phyloP scores from a whole-genome alignment of 2,329 filamentous ascomycete species.

The Didymella sp. region DNA sequence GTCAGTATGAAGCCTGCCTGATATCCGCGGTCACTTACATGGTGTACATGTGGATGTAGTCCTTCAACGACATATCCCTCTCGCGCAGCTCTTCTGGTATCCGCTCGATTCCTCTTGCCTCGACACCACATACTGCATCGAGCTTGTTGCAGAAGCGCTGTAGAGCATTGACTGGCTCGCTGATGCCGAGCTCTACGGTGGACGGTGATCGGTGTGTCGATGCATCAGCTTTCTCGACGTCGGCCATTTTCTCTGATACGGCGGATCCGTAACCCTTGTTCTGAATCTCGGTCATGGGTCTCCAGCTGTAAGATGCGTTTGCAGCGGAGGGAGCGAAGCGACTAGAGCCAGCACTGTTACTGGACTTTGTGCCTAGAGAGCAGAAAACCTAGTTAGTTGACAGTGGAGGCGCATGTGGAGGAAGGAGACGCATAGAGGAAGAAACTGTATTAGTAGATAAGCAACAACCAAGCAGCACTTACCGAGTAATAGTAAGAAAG shows the following conservation, averaged over 20 bases:
- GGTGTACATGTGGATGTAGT: slow-evolving; percentile 36
- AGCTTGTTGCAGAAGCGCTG: slow-evolving; percentile 32
- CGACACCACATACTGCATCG: slow-evolving; percentile 38
- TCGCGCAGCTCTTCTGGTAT: slow-evolving; percentile 40
- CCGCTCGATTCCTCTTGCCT: slow-evolving; percentile 45
- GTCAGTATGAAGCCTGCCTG: background rate
- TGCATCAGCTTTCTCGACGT: slow-evolving; percentile 16
- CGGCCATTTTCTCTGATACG: slow-evolving; percentile 11
- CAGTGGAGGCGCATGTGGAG: no score
- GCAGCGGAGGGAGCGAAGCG: no score
- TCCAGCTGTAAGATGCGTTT: no score
- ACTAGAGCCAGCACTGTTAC: no score
- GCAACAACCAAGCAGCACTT: no score
- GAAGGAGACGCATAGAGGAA: no score
- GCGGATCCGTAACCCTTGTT: background rate
- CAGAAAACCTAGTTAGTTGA: no score
- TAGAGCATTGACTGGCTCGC: slow-evolving; percentile 26
- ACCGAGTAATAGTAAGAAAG: no score
- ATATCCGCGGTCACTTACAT: slow-evolving; percentile 20
- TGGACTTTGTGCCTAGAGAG: no score
- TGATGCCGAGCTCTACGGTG: slow-evolving; percentile 27
- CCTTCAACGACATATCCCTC: slow-evolving; percentile 20
- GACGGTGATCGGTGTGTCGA: slow-evolving; percentile 13
- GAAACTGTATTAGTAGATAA: no score
- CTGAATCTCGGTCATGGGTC: background rate